These are phyloP conservation scores for Cucurbita moschata DNA, from an alignment of 306 rosid species.

Conservation along the genomic window DNA sequence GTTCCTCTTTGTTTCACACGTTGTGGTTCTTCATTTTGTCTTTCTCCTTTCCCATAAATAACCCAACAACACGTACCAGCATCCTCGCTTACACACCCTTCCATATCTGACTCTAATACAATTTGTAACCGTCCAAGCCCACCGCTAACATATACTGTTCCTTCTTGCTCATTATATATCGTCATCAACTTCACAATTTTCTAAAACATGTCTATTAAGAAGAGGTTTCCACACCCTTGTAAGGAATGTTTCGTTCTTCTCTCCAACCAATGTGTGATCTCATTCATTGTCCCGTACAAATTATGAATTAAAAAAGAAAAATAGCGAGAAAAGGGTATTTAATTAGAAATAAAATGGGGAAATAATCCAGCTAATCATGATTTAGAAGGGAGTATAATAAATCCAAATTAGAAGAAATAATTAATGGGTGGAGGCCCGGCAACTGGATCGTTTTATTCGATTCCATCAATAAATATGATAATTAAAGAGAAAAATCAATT, in stretches of 20 bases:
- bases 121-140: no score
- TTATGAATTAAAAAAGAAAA: background rate
- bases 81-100: no score
- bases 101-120: no score
- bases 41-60: background rate
- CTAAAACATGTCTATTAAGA: no score
- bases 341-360: background rate
- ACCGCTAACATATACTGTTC: no score
- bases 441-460: background rate
- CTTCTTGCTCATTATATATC: no score
- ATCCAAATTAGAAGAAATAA: background rate
- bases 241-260: no score
- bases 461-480: conserved; percentile 1
- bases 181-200: no score
- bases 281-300: no score
- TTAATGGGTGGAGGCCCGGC: background rate
- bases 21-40: conserved; percentile 4
- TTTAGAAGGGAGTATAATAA: background rate
- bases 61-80: no score
- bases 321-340: background rate
- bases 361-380: background rate
- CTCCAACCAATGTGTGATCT: no score
- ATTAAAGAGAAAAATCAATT: background rate
- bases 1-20: background rate
- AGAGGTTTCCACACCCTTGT: no score